A percentile compares a stretch with the other conserved stretches of the same genome.
These are phyloP conservation scores for Mortierella sp. DNA, from an alignment of 371 early-diverging fungal genomes.

Conservation along the genomic window DNA sequence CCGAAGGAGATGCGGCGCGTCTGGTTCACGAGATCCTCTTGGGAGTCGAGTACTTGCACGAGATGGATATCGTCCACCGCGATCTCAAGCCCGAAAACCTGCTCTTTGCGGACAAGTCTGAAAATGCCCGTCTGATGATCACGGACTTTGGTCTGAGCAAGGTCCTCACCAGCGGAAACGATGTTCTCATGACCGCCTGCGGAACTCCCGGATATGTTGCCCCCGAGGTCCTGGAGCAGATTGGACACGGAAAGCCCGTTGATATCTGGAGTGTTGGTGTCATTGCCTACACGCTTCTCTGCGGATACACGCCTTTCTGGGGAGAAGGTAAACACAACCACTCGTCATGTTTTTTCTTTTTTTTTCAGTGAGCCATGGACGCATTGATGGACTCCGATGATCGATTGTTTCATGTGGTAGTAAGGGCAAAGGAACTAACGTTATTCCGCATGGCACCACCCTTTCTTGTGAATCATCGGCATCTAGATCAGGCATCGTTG, in stretches of 20 bases:
- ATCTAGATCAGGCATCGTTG: constrained; percentile 66
- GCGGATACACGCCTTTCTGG: constrained; percentile 92
- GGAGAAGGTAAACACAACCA: constrained; percentile 63
- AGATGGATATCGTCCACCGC: constrained; percentile 85
- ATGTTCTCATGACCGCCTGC: constrained; percentile 82
- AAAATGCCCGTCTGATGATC: constrained; percentile 72
- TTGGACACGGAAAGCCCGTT: constrained; percentile 75
- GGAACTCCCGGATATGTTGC: constrained; percentile 91
- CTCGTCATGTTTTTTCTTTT: neutral
- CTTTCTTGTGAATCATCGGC: neutral
- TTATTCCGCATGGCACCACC: neutral
- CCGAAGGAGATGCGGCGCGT: constrained; percentile 80
- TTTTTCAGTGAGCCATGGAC: neutral
- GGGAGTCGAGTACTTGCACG: constrained; percentile 86
- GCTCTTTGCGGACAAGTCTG: constrained; percentile 66
- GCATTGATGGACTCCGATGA: neutral
- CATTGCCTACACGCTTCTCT: constrained; percentile 86
- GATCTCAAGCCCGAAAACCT: constrained; percentile 91
- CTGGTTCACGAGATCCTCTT: constrained; percentile 80
- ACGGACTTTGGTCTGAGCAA: constrained; percentile 90
- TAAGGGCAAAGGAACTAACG: neutral
- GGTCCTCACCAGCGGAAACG: constrained; percentile 74
- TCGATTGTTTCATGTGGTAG: neutral
- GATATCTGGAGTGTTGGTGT: constrained; percentile 95
- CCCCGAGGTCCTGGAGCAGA: constrained; percentile 85